phyloP scores from a whole-genome alignment of 768 basidiomycete species.

The Pisolithus microcarpus region DNA sequence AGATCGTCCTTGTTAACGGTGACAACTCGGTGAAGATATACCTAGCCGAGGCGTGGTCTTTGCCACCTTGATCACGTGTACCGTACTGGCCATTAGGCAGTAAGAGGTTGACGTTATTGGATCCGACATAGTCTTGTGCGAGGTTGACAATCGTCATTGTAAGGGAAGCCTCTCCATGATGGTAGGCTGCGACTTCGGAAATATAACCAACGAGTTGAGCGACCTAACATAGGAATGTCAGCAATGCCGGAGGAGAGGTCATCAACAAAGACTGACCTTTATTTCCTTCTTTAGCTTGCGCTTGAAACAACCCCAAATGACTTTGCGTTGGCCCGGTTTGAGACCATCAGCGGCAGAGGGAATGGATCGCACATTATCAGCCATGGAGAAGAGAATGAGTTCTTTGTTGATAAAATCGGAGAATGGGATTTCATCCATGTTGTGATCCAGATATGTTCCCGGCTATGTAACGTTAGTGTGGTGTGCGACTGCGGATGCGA shows the following conservation, averaged over 20 bases:
- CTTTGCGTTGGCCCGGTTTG: conserved; percentile 96
- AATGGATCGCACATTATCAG: conserved; percentile 97
- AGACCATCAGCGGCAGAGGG: conserved; percentile 92
- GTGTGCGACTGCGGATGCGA: not conserved
- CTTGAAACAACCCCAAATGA: conserved; percentile 94
- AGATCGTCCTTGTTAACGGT: conserved; percentile 66
- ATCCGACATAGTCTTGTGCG: conserved; percentile 91
- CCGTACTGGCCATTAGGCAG: conserved; percentile 91
- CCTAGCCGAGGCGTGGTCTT: conserved; percentile 94
- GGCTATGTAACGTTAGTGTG: conserved; percentile 46
- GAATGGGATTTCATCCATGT: conserved; percentile 75
- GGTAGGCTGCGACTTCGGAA: conserved; percentile 89
- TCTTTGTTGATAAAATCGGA: conserved; percentile 98
- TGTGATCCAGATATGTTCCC: conserved; percentile 90
- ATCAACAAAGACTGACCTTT: conserved; percentile 47
- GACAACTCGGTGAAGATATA: conserved; percentile 88
- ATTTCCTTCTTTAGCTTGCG: conserved; percentile 87
- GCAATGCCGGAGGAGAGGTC: not conserved
- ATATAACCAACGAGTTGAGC: conserved; percentile 95
- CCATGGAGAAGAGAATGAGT: conserved; percentile 97
- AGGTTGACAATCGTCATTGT: conserved; percentile 86
- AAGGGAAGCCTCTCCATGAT: conserved; percentile 90
- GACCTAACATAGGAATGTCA: conserved; percentile 42
- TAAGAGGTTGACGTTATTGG: conserved; percentile 90
- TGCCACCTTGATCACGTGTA: conserved; percentile 87